Evolutionary conservation across 305 asterid genomes (phyloP), one percentile per base, ranked within the genome.

Genomic region (Fraxinus latifolia): DNA sequence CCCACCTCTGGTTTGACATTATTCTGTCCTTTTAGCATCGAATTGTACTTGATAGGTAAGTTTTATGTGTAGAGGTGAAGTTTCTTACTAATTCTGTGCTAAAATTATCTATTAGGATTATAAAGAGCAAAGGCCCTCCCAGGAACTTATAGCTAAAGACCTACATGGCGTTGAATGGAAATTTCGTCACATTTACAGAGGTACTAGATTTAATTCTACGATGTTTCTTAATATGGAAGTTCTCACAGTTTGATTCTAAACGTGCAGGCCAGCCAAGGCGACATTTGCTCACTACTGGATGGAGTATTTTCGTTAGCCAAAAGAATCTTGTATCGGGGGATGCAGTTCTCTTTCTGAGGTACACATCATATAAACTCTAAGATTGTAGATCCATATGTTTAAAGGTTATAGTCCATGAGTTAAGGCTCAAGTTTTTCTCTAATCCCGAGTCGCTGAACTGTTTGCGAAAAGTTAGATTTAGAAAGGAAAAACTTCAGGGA

Each of bases 121-220:
- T 83, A 93, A 92, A 87, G 97, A 95, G 88, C 98, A 91, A 84
- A 95, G 99, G 85, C 99, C 99, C 21, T 95, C 97, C 14, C 99
- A 96, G 82, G 99, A 96, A 85, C 95, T 96, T 79, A 82, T 91
- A 77, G 98, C 98, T 75, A 95, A 93, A 84, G 99, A 96, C 82
- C 90, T 96, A 67, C 98, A 96, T 62, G 99, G 97, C 50, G 93
- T 92, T 60, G 99, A 93, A 85, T 96, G 99, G 99, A 96, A 92
- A 85, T 96, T 96, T 84, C 92, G 98, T 77, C 99, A 96, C 90
- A 96, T 96, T 74, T 96, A 96, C 83, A 89, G 99, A 91, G 99
- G 99, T 96, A 90, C 23, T 77, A 33, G 34, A 50, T 4, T 65
- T 29, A 29, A 70, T 80, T 75, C 23, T 23, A 9, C 6, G 7